These are phyloP conservation scores for Xylaria multiplex DNA, from an alignment of 2,329 filamentous ascomycete genomes.

Conservation along the genomic window DNA sequence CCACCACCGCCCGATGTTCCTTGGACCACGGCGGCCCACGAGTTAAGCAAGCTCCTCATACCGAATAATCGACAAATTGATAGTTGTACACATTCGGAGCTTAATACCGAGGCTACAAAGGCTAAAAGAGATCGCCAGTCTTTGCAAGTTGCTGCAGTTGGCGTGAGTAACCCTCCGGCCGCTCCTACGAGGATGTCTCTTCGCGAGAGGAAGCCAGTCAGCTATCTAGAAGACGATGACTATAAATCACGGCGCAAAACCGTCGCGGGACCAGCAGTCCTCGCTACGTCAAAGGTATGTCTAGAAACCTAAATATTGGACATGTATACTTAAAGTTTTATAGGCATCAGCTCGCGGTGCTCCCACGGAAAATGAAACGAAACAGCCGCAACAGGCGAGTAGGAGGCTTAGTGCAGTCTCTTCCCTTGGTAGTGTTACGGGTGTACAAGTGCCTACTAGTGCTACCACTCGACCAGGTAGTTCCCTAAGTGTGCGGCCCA, in stretches of 20 bases:
- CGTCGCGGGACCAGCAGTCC: slow-evolving; percentile 62
- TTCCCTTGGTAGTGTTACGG: slow-evolving; percentile 48
- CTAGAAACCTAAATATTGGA: slow-evolving; percentile 17
- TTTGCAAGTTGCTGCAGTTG: slow-evolving; percentile 54
- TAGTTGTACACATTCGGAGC: slow-evolving; percentile 81
- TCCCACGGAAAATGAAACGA: slow-evolving; percentile 44
- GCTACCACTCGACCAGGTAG: slow-evolving; percentile 52
- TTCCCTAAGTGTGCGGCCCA: slow-evolving; percentile 55
- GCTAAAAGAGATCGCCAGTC: slow-evolving; percentile 73
- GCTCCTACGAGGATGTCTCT: slow-evolving; percentile 75
- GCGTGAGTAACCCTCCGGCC: slow-evolving; percentile 46
- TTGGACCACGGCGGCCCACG: slow-evolving; percentile 85
- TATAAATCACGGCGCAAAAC: slow-evolving; percentile 68
- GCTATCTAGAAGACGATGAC: slow-evolving; percentile 63
- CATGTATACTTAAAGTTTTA: slow-evolving; percentile 31
- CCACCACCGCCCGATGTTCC: slow-evolving; percentile 83
- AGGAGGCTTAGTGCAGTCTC: slow-evolving; percentile 64
- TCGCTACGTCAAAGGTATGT: slow-evolving; percentile 57
- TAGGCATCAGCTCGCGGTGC: slow-evolving; percentile 51
- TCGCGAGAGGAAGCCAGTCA: slow-evolving; percentile 73
- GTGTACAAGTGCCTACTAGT: slow-evolving; percentile 27
- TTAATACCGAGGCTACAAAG: slow-evolving; percentile 74
- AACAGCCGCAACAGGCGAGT: slow-evolving; percentile 50
- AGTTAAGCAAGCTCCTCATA: slow-evolving; percentile 83
- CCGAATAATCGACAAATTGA: slow-evolving; percentile 77